A percentile compares a stretch with the other conserved stretches of the same genome.
Conservation (phyloP, 352 stramenopile genomes). For the Globisporangium megalacanthum region DNA sequence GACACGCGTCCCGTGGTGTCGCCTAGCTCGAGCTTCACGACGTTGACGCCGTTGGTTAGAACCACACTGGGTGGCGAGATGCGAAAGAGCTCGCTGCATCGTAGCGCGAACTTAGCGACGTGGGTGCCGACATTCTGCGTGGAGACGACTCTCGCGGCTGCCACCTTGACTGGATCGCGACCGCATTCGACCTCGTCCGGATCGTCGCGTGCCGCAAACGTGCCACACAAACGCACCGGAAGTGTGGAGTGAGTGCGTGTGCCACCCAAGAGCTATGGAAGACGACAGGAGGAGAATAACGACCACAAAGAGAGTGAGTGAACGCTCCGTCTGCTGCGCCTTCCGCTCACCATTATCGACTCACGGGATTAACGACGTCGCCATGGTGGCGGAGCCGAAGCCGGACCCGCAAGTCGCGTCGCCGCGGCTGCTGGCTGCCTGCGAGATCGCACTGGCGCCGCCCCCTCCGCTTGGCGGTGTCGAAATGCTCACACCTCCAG, state of each 20-base stretch:
- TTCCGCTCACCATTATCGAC: conserved; percentile 13
- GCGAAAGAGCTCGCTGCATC: conserved; percentile 46
- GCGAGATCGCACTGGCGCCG: not conserved
- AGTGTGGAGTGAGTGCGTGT: conserved; percentile 33
- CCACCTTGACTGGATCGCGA: conserved; percentile 82
- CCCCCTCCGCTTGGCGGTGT: not conserved
- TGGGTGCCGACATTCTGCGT: conserved; percentile 88
- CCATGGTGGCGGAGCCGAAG: not conserved
- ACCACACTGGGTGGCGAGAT: conserved; percentile 56
- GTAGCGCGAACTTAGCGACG: conserved; percentile 71
- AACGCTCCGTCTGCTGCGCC: conserved; percentile 13
- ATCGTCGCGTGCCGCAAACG: conserved; percentile 82
- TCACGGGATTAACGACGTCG: conserved; percentile 8
- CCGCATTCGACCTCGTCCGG: conserved; percentile 88
- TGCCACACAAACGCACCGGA: conserved; percentile 81
- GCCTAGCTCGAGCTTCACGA: conserved; percentile 81
- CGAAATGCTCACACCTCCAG: not conserved
- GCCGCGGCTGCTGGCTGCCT: not conserved
- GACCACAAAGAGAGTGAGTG: not conserved
- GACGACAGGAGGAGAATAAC: no score
- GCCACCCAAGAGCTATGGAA: not conserved
- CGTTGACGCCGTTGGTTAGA: conserved; percentile 45
- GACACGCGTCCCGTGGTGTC: conserved; percentile 21
- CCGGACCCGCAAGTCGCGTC: not conserved
- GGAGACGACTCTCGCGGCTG: conserved; percentile 69